Evolutionary conservation across 2,329 filamentous ascomycete genomes (phyloP).

Genomic region (Aspergillus fructus): DNA sequence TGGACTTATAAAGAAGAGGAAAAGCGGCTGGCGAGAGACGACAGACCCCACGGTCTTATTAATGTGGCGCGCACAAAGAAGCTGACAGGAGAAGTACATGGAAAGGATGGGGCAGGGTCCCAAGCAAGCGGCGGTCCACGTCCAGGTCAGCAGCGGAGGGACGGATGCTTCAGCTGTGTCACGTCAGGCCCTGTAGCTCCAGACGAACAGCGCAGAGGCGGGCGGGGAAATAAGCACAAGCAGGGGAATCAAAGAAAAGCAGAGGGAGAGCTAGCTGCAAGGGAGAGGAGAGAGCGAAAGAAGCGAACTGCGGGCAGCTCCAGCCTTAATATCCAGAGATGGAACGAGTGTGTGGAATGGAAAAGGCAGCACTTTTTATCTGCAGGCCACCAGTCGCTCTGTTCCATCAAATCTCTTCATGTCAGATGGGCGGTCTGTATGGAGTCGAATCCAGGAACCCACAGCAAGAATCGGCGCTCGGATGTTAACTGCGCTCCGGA

Average conservation of each 20-base stretch:
- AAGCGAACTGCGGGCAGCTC: neutral
- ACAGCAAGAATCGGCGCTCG: neutral
- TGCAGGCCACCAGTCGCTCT: too few relatives aligned
- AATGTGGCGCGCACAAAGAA: neutral
- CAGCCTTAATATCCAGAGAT: slow-evolving; percentile 9
- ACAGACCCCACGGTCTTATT: neutral
- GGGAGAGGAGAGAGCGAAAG: slow-evolving; percentile 1
- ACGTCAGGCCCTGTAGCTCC: slow-evolving; percentile 3
- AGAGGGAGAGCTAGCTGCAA: neutral
- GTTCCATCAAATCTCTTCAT: neutral
- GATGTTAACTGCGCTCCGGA: neutral
- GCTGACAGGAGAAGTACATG: slow-evolving; percentile 4
- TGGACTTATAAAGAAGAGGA: neutral
- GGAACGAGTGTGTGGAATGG: slow-evolving; percentile 4
- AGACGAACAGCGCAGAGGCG: slow-evolving; percentile 1
- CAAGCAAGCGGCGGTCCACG: neutral
- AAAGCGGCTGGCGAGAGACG: neutral
- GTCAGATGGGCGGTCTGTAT: slow-evolving; percentile 3
- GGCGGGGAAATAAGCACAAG: slow-evolving; percentile 9
- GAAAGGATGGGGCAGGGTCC: neutral
- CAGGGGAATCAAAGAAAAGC: neutral
- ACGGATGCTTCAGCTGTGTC: slow-evolving; percentile 10
- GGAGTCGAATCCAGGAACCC: neutral
- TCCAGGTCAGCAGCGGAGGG: slow-evolving; percentile 4
- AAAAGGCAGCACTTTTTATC: slow-evolving; percentile 8